A percentile compares a stretch with the other conserved stretches of the same genome.
Conservation (phyloP, 2,329 filamentous ascomycete genomes). For the Neofusicoccum cordaticola region DNA sequence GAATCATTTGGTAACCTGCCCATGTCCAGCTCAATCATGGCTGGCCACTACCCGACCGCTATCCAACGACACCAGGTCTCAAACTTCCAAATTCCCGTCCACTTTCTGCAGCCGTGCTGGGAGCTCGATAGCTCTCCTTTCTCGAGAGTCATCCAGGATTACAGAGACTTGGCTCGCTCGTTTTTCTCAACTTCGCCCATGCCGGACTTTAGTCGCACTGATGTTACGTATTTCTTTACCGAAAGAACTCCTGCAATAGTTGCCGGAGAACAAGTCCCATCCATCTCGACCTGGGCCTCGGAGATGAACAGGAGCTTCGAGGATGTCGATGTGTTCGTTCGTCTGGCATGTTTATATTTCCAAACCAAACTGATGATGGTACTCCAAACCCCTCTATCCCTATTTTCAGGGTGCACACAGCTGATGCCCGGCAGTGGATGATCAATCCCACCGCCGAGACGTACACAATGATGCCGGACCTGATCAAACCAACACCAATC, state of each 20-base stretch:
- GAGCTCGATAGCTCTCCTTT: constrained; percentile 2
- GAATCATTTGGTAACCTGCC: constrained; percentile 10
- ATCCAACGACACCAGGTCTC: constrained; percentile 13
- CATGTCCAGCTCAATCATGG: constrained; percentile 11
- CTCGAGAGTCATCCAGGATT: constrained; percentile 10
- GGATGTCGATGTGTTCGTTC: constrained; percentile 15
- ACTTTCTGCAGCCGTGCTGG: constrained; percentile 15
- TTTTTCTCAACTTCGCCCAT: background rate
- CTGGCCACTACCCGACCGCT: background rate
- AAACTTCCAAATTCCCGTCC: constrained; percentile 14
- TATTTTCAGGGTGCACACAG: background rate
- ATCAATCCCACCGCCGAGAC: constrained; percentile 15
- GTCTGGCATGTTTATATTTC: constrained; percentile 12
- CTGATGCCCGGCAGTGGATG: constrained; percentile 14
- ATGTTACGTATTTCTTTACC: constrained; percentile 8
- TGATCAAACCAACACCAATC: constrained; percentile 13
- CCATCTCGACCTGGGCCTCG: constrained; percentile 5
- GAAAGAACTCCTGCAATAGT: background rate
- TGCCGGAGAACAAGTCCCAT: background rate
- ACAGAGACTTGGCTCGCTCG: constrained; percentile 5
- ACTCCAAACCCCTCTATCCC: background rate
- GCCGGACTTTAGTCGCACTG: background rate
- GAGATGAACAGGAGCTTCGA: constrained; percentile 16
- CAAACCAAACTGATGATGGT: constrained; percentile 13
- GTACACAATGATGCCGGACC: constrained; percentile 12